phyloP scores from a whole-genome alignment of 495 filamentous ascomycete genomes.

The Penicillium samsonianum region DNA sequence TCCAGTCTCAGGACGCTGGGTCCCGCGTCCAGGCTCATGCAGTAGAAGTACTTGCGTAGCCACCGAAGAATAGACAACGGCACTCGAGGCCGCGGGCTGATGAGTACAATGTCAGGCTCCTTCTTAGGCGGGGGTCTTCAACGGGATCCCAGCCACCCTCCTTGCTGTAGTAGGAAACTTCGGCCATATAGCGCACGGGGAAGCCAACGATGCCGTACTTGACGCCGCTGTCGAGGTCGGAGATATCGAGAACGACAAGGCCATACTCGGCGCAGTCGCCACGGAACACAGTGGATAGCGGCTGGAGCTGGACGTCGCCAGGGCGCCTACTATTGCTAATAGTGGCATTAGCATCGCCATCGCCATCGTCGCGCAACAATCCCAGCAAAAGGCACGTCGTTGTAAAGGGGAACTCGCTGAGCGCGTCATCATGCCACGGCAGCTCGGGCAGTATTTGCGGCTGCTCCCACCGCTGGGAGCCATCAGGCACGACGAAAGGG shows the following conservation, averaged over 20 bases:
- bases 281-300: conserved; percentile 22
- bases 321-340: conserved; percentile 3
- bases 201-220: conserved; percentile 23
- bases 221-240: too few species aligned
- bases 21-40: not conserved
- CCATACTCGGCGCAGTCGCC: conserved; percentile 20
- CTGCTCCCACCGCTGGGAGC: not conserved
- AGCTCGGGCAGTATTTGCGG: conserved; percentile 16
- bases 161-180: conserved; percentile 1
- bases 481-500: conserved; percentile 12
- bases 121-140: conserved; percentile 15
- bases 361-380: conserved; percentile 17
- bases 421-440: too few species aligned
- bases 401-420: too few species aligned
- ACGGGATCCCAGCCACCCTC: conserved; percentile 16
- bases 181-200: conserved; percentile 18
- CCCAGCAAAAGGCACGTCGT: conserved; percentile 22
- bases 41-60: conserved; percentile 8
- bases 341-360: not conserved
- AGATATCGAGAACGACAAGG: conserved; percentile 22
- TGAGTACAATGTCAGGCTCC: conserved; percentile 16
- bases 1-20: conserved; percentile 8
- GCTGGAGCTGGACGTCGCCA: too few species aligned
- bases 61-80: conserved; percentile 15
- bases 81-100: conserved; percentile 16